Conservation (phyloP, 2,329 filamentous ascomycete genomes). For the Chaetomium olivaceum region DNA sequence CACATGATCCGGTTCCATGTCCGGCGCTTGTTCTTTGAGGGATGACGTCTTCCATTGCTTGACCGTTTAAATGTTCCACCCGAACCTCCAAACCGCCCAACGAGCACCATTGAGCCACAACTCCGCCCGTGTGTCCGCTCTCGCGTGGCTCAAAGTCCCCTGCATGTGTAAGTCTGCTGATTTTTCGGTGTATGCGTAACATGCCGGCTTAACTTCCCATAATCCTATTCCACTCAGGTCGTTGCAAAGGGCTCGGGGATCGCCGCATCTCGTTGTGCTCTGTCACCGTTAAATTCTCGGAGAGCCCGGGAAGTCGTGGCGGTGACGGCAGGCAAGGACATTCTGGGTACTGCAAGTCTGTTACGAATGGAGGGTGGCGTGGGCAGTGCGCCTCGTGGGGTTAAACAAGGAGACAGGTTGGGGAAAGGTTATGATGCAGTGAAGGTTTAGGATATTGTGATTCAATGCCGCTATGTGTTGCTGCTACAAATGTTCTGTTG, state of each 20-base stretch:
- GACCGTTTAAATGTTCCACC: neutral
- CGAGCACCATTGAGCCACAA: neutral
- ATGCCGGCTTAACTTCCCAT: neutral
- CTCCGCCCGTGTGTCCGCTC: neutral
- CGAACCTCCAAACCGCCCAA: neutral
- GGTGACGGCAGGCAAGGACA: neutral
- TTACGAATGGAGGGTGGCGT: neutral
- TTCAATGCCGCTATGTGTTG: neutral
- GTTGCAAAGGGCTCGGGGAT: neutral
- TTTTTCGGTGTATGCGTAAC: conserved; percentile 2
- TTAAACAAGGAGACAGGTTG: neutral
- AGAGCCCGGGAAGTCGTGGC: neutral
- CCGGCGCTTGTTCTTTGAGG: neutral
- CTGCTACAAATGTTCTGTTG: neutral
- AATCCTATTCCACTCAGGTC: neutral
- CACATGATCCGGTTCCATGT: no score
- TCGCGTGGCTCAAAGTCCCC: conserved; percentile 4
- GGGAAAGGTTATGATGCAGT: neutral
- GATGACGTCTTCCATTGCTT: neutral
- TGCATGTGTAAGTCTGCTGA: conserved; percentile 3
- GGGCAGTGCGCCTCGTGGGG: neutral
- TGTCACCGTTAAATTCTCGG: neutral
- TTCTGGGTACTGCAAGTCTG: neutral
- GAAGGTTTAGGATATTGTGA: neutral
- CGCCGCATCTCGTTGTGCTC: neutral